A percentile compares a stretch with the other conserved stretches of the same genome.
Conservation (phyloP, 2,329 filamentous ascomycete genomes). For the Penicillium nordicum region DNA sequence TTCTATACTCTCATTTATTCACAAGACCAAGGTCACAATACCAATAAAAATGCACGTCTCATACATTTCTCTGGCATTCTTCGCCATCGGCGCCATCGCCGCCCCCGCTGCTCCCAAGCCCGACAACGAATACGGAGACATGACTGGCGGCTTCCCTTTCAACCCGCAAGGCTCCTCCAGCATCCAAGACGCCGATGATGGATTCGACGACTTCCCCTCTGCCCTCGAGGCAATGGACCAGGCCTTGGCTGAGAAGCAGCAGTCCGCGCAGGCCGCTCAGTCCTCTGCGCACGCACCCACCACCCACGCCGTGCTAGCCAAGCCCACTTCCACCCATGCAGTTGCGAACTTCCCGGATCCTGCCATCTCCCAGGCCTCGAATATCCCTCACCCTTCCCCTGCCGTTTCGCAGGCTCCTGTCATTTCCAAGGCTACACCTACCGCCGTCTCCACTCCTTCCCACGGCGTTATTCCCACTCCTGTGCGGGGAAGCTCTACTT, state of each 20-base stretch:
- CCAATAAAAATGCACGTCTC: conserved; percentile 19
- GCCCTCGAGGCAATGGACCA: conserved; percentile 16
- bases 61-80: conserved; percentile 24
- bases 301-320: background rate
- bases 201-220: conserved; percentile 14
- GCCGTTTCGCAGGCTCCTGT: background rate
- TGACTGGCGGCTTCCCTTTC: conserved; percentile 16
- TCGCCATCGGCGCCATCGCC: conserved; percentile 33
- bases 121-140: conserved; percentile 1
- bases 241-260: conserved; percentile 7
- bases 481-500: conserved; percentile 4
- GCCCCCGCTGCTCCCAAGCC: conserved; percentile 16
- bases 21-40: background rate
- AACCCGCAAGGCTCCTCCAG: conserved; percentile 6
- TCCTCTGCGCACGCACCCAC: background rate
- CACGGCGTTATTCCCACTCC: background rate
- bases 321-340: background rate
- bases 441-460: background rate
- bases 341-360: background rate
- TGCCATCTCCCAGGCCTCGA: background rate
- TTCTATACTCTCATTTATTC: conserved; percentile 11
- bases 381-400: background rate
- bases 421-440: background rate
- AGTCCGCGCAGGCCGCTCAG: background rate
- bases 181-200: conserved; percentile 11